These are phyloP conservation scores for Coprinellus micaceus DNA, from an alignment of 768 basidiomycete genomes.

Conservation along the genomic window DNA sequence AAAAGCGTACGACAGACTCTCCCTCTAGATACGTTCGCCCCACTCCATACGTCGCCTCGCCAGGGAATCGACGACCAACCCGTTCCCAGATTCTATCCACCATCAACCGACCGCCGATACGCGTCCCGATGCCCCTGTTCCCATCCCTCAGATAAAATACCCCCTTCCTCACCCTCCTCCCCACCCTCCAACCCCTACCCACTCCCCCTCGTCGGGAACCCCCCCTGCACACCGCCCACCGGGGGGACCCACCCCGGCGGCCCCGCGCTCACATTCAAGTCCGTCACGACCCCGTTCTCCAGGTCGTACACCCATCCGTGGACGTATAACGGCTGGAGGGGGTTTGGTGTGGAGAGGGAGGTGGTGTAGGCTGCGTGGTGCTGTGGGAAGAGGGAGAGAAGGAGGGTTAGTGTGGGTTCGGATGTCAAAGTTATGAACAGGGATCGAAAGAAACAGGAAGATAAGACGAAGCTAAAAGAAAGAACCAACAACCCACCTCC, in stretches of 20 bases:
- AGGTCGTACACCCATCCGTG: conserved; percentile 64
- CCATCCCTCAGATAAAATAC: not conserved
- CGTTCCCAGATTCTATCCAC: too few species aligned
- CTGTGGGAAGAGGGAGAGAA: not conserved
- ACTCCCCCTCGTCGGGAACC: conserved; percentile 1
- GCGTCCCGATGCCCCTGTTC: not conserved
- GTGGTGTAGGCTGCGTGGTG: not conserved
- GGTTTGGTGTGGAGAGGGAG: conserved; percentile 7
- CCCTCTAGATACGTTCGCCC: too few species aligned
- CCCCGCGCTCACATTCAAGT: conserved; percentile 42
- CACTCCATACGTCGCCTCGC: too few species aligned
- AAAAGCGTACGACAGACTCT: too few species aligned
- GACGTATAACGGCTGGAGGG: conserved; percentile 29
- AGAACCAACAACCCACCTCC: conserved; percentile 19
- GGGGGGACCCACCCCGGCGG: conserved; percentile 34
- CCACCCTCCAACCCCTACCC: not conserved
- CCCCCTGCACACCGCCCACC: conserved; percentile 3
- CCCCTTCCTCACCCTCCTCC: not conserved
- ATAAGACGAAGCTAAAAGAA: not conserved
- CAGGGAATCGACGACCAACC: too few species aligned
- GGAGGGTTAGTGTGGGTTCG: not conserved
- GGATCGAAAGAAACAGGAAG: too few species aligned
- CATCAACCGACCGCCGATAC: too few species aligned
- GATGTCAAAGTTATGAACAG: too few species aligned
- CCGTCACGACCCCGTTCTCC: conserved; percentile 45